Evolutionary conservation across 1,284 basidiomycete genomes (phyloP).

Genomic region (Porogramme epimiltina): DNA sequence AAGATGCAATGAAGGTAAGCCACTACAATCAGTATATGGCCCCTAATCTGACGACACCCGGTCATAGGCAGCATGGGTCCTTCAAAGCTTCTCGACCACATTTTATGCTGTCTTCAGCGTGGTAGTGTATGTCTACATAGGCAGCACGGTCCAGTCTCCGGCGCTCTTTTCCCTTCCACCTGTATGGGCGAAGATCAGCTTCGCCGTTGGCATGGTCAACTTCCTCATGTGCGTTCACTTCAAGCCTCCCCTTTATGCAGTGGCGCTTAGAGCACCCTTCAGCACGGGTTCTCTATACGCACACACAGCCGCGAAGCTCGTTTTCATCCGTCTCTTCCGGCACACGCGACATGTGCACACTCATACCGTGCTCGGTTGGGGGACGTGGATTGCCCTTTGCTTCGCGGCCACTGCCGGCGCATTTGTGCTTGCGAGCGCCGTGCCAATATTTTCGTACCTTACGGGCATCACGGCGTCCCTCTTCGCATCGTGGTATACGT

Average conservation of each 20-base stretch:
- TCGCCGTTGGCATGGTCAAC: conserved; percentile 48
- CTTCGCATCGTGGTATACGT: conserved; percentile 63
- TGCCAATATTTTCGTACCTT: conserved; percentile 57
- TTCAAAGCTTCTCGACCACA: conserved; percentile 54
- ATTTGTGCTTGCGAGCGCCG: conserved; percentile 57
- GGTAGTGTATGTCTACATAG: conserved; percentile 61
- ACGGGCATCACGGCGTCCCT: conserved; percentile 54
- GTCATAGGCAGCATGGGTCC: conserved; percentile 49
- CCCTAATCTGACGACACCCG: neutral
- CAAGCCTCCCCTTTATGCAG: neutral
- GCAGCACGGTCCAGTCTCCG: conserved; percentile 57
- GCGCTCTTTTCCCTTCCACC: conserved; percentile 52
- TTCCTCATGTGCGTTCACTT: conserved; percentile 46
- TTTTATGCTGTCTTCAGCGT: conserved; percentile 53
- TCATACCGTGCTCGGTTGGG: conserved; percentile 61
- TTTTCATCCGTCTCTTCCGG: conserved; percentile 63
- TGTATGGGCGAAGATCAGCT: conserved; percentile 51
- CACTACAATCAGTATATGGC: neutral
- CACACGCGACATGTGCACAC: conserved; percentile 56
- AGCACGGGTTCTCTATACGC: conserved; percentile 51
- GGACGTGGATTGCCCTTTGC: conserved; percentile 52
- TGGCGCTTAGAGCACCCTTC: neutral
- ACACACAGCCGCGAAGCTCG: conserved; percentile 59
- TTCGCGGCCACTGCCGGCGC: conserved; percentile 46
- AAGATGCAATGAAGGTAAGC: conserved; percentile 56